phyloP scores from a whole-genome alignment of 148 eudicot species.

The Silene latifolia region DNA sequence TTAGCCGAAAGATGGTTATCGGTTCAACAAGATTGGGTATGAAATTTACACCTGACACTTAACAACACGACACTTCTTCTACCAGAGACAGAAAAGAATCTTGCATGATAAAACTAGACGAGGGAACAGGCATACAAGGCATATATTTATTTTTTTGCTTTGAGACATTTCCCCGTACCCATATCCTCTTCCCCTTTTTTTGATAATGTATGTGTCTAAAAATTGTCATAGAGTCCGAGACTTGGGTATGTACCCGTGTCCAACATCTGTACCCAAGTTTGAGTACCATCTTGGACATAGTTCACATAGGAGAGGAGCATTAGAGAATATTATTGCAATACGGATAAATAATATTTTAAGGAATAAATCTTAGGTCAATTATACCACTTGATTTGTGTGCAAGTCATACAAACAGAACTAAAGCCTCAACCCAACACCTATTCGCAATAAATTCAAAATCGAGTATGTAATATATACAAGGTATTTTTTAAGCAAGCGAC shows the following conservation, averaged over 20 bases:
- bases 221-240: neutral
- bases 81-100: neutral
- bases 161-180: too few species aligned
- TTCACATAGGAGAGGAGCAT: neutral
- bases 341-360: neutral
- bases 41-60: neutral
- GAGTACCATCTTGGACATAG: neutral
- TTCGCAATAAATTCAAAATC: neutral
- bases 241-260: neutral
- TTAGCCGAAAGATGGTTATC: too few species aligned
- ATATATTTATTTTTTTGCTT: too few species aligned
- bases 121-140: too few species aligned
- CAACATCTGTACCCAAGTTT: neutral
- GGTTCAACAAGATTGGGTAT: too few species aligned
- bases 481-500: neutral
- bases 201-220: too few species aligned
- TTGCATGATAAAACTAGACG: neutral
- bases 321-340: neutral
- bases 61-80: neutral
- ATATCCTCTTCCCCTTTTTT: too few species aligned
- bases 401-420: neutral
- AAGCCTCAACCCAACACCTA: neutral
- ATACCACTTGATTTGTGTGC: neutral
- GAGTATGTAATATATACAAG: neutral
- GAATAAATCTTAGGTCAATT: neutral